Evolutionary conservation across 306 rosid species (phyloP), one percentile per base, ranked within the genome.

Genomic region (Quercus wislizeni): DNA sequence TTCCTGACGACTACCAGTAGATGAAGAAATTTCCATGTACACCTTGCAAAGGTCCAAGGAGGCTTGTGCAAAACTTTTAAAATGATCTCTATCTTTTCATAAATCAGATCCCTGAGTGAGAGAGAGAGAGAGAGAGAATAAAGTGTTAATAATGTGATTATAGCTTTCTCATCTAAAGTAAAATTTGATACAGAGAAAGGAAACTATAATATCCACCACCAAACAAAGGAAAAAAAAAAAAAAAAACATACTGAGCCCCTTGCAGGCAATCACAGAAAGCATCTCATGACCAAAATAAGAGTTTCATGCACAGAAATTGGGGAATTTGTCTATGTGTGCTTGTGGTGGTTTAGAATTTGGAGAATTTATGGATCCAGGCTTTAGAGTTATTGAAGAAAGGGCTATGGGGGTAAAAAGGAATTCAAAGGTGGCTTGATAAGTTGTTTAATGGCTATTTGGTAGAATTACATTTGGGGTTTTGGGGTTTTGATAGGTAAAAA

Each of bases 41-140:
- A 95, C 92, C 83, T 83, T 88, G 92, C 95, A 90, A 58, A 95
- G 96, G 83, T 91, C 97, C 83, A 92, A 75, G 25, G 98, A 92
- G 17, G 98, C 97, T 77, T 74, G 91, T 49, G 98, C 93, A 65
- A 89, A 92, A 86, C 82, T 95, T 71, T 79, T 84, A 77, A 87
- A 95, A 41, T 89, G 93, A 18, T 78, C 87, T 74, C 55, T 83
- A 81, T 95, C 91, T 58, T 90, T 95, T 95, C 95, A 95, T 51
- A 92, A 73, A 82, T 91, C 97, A 64, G 91, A 92, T 59, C 98
- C 97, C 97, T 95, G 7, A 21, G 21, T 21, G 28, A 20, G 31
- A 61, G 20, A 61, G 55, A 31, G 6, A 33, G 73, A 68, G 28
- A 28, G 46, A 61, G 20, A 61, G 55, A 65, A 18, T 21, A 43